Base-by-base conservation (phyloP, 1,284 basidiomycete species). In the Vanrija humicola region DNA sequence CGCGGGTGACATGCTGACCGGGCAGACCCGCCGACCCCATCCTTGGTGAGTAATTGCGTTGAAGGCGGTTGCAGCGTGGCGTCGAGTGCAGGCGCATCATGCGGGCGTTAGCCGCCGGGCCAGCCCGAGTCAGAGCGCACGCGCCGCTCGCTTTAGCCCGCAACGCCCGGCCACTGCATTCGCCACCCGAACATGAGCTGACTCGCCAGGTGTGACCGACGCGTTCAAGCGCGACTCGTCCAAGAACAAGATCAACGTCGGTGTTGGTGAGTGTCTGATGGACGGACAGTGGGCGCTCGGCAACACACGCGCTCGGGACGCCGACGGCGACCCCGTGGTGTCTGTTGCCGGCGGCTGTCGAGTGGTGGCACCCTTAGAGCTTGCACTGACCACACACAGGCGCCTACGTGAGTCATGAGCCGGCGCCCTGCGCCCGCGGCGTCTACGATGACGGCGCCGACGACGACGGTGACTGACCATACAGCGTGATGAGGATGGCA, bases 241-340 rank as follows among this genome's bases (percentile, higher is more conserved):
- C 73, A 80, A 89, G 19, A 85, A 86, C 68, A 98, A 98, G 79
- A 97, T 98, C 76, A 98, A 98, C 81, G 82, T 98, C 55, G 95
- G 95, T 74, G 92, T 94, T 63, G 91, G 91, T 73, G 73, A 73
- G 49, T 75, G 34, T 34, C 21, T 34, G 12, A 34, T 34, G 34
- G 34, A 34, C 34, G 12, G 34, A 34, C 34, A 34, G 34, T 34
- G 34, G 34, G 34, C 34, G 34, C 34, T 14, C 7, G 34, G 34
- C 34, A 34, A 12, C 34, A 12, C 9, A 34, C 34, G 34, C 34
- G 34, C 34, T 34, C 34, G 34, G 34, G 34, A 34, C 9, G 34
- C 34, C 34, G 34, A 34, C 34, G 34, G 34, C 34, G 34, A 34
- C 10, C 34, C 34, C 34, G 34, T 34, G 6, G 4, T 15, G 34